Conservation (phyloP, 2,329 filamentous ascomycete genomes). For the Epichloe elymi region DNA sequence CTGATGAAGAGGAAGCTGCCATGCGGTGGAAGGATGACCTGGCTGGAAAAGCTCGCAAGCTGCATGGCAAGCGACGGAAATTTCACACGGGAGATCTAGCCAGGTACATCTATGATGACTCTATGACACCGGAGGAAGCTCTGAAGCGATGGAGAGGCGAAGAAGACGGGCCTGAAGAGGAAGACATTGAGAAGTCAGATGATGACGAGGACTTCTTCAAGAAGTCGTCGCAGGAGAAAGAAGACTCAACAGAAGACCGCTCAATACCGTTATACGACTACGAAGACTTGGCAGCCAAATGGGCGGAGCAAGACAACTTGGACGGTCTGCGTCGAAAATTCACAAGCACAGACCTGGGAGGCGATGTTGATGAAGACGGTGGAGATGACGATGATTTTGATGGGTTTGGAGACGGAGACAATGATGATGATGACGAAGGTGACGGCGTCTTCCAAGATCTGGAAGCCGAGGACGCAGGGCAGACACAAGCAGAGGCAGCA, state of each 20-base stretch:
- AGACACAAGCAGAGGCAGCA: constrained; percentile 25
- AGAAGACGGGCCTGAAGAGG: constrained; percentile 38
- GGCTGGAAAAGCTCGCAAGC: constrained; percentile 54
- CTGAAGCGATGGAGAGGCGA: constrained; percentile 70
- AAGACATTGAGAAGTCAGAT: constrained; percentile 38
- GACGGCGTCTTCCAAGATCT: constrained; percentile 79
- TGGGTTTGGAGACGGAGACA: constrained; percentile 38
- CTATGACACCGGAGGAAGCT: constrained; percentile 61
- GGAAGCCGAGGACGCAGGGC: constrained; percentile 36
- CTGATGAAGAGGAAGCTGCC: constrained; percentile 58
- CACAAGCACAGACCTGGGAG: constrained; percentile 48
- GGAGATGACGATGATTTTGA: constrained; percentile 42
- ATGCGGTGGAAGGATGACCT: constrained; percentile 85
- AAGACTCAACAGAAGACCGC: constrained; percentile 68
- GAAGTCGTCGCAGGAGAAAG: constrained; percentile 48
- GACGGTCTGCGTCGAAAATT: constrained; percentile 65
- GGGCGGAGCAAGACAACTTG: constrained; percentile 67
- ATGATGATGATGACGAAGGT: constrained; percentile 55
- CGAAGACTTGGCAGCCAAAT: constrained; percentile 68
- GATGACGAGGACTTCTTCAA: constrained; percentile 54
- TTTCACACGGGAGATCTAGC: constrained; percentile 76
- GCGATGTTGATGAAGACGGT: constrained; percentile 25
- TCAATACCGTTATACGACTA: constrained; percentile 71
- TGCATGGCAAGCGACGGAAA: constrained; percentile 56
- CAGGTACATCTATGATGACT: constrained; percentile 77